phyloP scores from a whole-genome alignment of 495 filamentous ascomycete species.

The Diplogelasinospora grovesii region DNA sequence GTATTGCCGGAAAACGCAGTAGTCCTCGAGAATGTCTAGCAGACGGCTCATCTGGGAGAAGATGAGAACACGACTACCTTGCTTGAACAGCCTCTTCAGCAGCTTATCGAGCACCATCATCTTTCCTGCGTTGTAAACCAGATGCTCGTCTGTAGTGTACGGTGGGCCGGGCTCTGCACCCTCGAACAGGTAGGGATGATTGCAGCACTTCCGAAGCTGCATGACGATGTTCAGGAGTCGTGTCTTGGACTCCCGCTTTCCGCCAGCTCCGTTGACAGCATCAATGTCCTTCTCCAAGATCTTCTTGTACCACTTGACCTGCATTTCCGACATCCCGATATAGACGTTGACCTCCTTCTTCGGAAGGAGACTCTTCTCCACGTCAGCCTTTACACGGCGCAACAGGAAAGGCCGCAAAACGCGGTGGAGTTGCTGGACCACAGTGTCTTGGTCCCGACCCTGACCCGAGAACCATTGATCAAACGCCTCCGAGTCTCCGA shows the following conservation, averaged over 20 bases:
- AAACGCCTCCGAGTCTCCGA: conserved; percentile 95
- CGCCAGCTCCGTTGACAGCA: conserved; percentile 93
- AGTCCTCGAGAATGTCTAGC: conserved; percentile 95
- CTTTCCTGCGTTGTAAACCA: conserved; percentile 90
- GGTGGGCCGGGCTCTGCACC: conserved; percentile 96
- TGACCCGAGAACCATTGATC: conserved; percentile 96
- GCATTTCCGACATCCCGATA: conserved; percentile 98
- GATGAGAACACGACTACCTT: conserved; percentile 90
- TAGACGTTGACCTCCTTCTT: conserved; percentile 98
- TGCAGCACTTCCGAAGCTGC: conserved; percentile 98
- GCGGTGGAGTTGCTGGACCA: conserved; percentile 94
- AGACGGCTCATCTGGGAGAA: conserved; percentile 99
- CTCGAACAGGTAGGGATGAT: conserved; percentile 98
- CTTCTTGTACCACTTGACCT: conserved; percentile 98
- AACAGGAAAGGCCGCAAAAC: conserved; percentile 92
- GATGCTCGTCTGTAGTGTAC: conserved; percentile 96
- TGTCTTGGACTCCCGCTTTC: conserved; percentile 97
- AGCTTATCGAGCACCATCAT: conserved; percentile 97
- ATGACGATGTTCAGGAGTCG: conserved; percentile 99
- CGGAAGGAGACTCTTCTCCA: conserved; percentile 94
- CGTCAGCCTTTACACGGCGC: conserved; percentile 94
- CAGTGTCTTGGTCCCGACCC: conserved; percentile 81
- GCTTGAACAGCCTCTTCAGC: conserved; percentile 69
- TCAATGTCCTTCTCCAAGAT: conserved; percentile 99
- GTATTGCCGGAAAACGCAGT: conserved; percentile 89